Percentiles rank a stretch among this genome's conserved stretches.
phyloP scores from a whole-genome alignment of 2,329 filamentous ascomycete species.

The Monilinia polystroma region DNA sequence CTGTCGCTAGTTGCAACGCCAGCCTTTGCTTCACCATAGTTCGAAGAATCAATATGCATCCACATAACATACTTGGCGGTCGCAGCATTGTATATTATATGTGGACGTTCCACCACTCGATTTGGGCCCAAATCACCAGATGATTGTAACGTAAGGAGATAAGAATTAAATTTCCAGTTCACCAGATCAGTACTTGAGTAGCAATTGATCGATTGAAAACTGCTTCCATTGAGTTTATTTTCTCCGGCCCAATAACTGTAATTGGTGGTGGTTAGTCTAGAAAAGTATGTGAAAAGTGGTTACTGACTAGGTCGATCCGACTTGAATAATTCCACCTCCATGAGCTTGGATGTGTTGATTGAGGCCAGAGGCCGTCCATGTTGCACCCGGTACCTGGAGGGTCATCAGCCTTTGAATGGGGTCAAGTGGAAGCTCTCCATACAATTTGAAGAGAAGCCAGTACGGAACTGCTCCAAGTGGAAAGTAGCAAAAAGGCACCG shows the following conservation, averaged over 20 bases:
- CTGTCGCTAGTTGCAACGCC: constrained; percentile 60
- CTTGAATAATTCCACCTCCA: constrained; percentile 61
- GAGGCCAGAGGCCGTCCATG: constrained; percentile 36
- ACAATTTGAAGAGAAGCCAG: constrained; percentile 22
- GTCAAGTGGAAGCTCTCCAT: not conserved
- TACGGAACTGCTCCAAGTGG: constrained; percentile 5
- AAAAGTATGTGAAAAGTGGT: not conserved
- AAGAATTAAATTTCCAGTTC: constrained; percentile 61
- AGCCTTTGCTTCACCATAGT: constrained; percentile 62
- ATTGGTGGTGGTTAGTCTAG: not conserved
- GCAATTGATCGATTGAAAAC: constrained; percentile 66
- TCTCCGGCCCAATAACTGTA: constrained; percentile 57
- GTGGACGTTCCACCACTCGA: constrained; percentile 65
- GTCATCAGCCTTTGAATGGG: not conserved
- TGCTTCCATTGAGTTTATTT: constrained; percentile 62
- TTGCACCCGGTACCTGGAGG: constrained; percentile 36
- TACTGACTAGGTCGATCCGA: constrained; percentile 48
- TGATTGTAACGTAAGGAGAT: constrained; percentile 53
- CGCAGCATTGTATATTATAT: constrained; percentile 65
- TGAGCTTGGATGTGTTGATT: constrained; percentile 64
- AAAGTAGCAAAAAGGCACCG: constrained; percentile 3
- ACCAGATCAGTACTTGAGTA: constrained; percentile 63
- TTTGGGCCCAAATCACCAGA: constrained; percentile 59
- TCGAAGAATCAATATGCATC: constrained; percentile 63
- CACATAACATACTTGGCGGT: constrained; percentile 66